These are phyloP conservation scores for Phytomonas serpens DNA, from an alignment of 208 protist genomes.

Conservation along the genomic window DNA sequence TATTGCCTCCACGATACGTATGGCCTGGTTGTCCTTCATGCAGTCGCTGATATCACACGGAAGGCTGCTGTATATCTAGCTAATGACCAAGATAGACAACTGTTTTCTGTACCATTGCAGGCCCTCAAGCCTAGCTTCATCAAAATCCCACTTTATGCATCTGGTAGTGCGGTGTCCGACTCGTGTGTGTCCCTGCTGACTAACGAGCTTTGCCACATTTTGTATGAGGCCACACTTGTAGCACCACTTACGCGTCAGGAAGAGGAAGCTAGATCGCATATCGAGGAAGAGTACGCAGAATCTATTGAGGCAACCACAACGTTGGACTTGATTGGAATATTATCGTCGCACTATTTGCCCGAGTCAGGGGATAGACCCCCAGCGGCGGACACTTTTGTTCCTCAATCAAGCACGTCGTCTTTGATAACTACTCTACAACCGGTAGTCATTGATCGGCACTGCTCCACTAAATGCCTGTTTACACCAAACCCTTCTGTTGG, in stretches of 20 bases:
- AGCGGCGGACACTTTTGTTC: background rate
- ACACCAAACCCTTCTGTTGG: constrained; percentile 65
- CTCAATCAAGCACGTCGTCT: background rate
- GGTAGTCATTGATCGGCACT: constrained; percentile 47
- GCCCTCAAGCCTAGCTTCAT: constrained; percentile 78
- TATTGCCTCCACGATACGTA: constrained; percentile 80
- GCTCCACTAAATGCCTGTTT: constrained; percentile 59
- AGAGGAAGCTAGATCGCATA: constrained; percentile 27
- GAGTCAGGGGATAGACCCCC: background rate
- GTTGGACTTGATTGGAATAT: constrained; percentile 35
- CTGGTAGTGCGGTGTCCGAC: constrained; percentile 31
- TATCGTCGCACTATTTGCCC: background rate
- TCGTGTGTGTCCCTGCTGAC: constrained; percentile 43
- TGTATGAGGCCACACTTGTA: constrained; percentile 54
- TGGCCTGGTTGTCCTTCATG: constrained; percentile 71
- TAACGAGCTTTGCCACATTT: constrained; percentile 38
- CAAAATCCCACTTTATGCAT: constrained; percentile 57
- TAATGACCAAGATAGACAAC: constrained; percentile 46
- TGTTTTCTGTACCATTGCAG: constrained; percentile 50
- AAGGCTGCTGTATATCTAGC: constrained; percentile 71
- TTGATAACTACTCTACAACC: constrained; percentile 24
- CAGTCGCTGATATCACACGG: constrained; percentile 48
- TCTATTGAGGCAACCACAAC: constrained; percentile 28
- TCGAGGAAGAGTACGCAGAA: constrained; percentile 37
- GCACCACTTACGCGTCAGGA: constrained; percentile 60